These are phyloP conservation scores for Phytophthora syringae DNA, from an alignment of 352 stramenopile genomes.

Conservation along the genomic window DNA sequence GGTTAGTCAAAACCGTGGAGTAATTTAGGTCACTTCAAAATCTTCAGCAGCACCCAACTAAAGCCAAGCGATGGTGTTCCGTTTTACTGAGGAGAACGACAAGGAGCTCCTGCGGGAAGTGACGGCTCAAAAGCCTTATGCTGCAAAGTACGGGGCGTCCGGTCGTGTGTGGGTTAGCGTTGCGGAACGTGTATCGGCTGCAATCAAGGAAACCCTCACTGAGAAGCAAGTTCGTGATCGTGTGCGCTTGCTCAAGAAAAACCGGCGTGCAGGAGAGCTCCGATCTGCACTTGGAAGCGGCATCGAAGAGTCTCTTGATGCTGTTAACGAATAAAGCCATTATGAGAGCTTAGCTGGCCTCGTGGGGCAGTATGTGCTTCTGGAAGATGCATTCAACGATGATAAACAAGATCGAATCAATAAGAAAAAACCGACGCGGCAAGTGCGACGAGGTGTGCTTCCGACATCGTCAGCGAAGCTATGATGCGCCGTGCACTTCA, in stretches of 20 bases:
- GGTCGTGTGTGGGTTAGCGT: slow-evolving; percentile 1
- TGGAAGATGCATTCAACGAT: slow-evolving; percentile 1
- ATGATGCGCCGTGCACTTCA: not conserved
- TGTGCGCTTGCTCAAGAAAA: slow-evolving; percentile 15
- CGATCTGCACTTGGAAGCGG: slow-evolving; percentile 4
- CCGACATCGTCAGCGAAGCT: not conserved
- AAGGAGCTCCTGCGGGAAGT: slow-evolving; percentile 16
- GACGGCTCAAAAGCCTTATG: slow-evolving; percentile 10
- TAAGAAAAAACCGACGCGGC: not conserved
- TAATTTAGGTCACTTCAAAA: too few relatives aligned
- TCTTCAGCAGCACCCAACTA: too few relatives aligned
- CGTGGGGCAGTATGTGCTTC: not conserved
- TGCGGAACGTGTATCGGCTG: not conserved
- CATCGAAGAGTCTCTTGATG: slow-evolving; percentile 6
- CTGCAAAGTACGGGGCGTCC: slow-evolving; percentile 2
- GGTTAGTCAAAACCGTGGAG: too few relatives aligned
- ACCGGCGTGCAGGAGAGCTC: not conserved
- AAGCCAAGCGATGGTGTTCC: slow-evolving; percentile 1
- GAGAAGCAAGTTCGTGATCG: slow-evolving; percentile 17
- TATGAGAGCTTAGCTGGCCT: not conserved
- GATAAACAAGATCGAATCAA: not conserved
- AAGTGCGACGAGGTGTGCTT: not conserved
- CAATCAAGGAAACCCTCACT: not conserved
- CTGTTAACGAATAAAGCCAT: slow-evolving; percentile 10
- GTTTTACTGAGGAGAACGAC: slow-evolving; percentile 17